Evolutionary conservation across 2,329 filamentous ascomycete species (phyloP).

Genomic region (Talaromyces rugulosus): DNA sequence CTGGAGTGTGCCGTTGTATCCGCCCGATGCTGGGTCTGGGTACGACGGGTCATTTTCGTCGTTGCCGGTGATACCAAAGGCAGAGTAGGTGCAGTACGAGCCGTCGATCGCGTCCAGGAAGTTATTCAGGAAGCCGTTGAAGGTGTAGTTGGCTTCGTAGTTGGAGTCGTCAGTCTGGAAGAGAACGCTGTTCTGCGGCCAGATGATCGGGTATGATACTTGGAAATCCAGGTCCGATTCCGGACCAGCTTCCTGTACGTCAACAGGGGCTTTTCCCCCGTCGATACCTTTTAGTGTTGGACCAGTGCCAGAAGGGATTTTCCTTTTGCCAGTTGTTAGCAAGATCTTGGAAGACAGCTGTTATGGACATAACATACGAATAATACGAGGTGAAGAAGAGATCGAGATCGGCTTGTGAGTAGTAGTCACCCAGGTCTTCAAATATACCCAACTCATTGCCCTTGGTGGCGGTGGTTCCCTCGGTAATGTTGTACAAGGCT

Average conservation of each 20-base stretch:
- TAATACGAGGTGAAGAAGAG: constrained; percentile 36
- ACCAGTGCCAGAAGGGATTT: constrained; percentile 37
- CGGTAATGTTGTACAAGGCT: constrained; percentile 43
- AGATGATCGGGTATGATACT: constrained; percentile 45
- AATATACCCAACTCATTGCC: constrained; percentile 46
- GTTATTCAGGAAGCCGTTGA: constrained; percentile 41
- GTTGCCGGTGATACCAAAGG: constrained; percentile 30
- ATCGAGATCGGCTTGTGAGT: constrained; percentile 42
- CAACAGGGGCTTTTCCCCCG: constrained; percentile 33
- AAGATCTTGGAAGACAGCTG: not conserved
- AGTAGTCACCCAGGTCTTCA: constrained; percentile 43
- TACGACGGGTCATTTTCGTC: constrained; percentile 40
- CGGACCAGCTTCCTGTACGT: constrained; percentile 24
- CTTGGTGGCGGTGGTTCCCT: constrained; percentile 26
- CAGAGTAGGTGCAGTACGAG: constrained; percentile 44
- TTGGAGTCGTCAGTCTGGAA: constrained; percentile 44
- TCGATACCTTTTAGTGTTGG: constrained; percentile 38
- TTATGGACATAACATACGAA: constrained; percentile 20
- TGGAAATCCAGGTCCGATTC: constrained; percentile 46
- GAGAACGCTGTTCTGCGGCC: constrained; percentile 45
- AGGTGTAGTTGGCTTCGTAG: constrained; percentile 36
- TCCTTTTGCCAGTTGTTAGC: constrained; percentile 17
- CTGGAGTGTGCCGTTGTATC: constrained; percentile 39
- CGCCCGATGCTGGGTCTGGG: constrained; percentile 34
- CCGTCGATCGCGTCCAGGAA: constrained; percentile 48